Evolutionary conservation across 108 stramenopile genomes (phyloP).

Genomic region (Asterionellopsis glacialis): DNA sequence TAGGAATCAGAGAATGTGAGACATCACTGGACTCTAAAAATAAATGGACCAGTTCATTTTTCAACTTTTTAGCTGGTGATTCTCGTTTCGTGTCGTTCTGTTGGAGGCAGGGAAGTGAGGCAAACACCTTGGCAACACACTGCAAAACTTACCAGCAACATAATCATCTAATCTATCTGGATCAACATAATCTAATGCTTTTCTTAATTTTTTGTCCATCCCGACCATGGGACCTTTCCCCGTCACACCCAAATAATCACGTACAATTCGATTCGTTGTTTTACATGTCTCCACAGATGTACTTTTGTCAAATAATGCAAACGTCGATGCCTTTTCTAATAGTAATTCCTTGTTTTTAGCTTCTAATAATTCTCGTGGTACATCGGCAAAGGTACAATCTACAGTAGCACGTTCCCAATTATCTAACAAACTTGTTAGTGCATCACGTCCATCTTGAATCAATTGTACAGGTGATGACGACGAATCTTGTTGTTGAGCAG

Average conservation of each 20-base stretch:
- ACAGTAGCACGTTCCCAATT: constrained; percentile 50
- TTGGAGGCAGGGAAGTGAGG: too few relatives aligned
- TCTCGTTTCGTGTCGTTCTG: too few relatives aligned
- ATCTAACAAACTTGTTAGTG: too few relatives aligned
- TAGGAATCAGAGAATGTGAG: too few relatives aligned
- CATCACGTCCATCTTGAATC: too few relatives aligned
- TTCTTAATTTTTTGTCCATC: constrained; percentile 48
- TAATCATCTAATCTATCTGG: constrained; percentile 55
- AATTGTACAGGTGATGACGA: too few relatives aligned
- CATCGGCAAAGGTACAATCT: constrained; percentile 81
- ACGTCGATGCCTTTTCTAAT: constrained; percentile 68
- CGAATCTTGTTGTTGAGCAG: too few relatives aligned
- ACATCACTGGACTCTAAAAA: too few relatives aligned
- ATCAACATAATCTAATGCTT: constrained; percentile 48
- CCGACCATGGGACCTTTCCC: constrained; percentile 72
- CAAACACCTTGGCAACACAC: too few relatives aligned
- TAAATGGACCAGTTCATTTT: too few relatives aligned
- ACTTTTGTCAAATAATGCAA: constrained; percentile 77
- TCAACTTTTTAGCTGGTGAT: too few relatives aligned
- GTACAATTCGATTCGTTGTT: constrained; percentile 54
- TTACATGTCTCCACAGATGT: constrained; percentile 64
- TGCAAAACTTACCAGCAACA: constrained; percentile 30
- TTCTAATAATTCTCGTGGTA: constrained; percentile 74
- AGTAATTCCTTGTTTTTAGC: constrained; percentile 71
- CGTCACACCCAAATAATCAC: constrained; percentile 71